phyloP scores from a whole-genome alignment of 2,329 filamentous ascomycete species.

The Phaeosphaeria sp. region DNA sequence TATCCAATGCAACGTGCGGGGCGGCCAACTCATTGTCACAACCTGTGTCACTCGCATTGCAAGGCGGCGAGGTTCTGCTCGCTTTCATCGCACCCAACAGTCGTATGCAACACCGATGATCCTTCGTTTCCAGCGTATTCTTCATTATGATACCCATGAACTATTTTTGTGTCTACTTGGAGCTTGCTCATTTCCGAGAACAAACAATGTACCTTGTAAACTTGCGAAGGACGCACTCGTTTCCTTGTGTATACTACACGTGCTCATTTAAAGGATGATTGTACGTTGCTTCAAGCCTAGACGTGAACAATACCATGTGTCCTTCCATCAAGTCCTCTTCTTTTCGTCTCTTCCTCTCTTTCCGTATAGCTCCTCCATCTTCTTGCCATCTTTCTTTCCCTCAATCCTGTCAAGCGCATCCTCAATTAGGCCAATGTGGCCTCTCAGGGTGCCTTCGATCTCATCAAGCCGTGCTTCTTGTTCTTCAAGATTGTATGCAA shows the following conservation, averaged over 20 bases:
- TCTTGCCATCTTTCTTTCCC: constrained; percentile 44
- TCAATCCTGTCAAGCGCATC: constrained; percentile 55
- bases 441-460: constrained; percentile 55
- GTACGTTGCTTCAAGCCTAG: too few species aligned
- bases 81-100: too few species aligned
- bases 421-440: constrained; percentile 57
- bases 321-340: constrained; percentile 1
- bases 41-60: background rate
- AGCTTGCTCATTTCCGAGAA: too few species aligned
- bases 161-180: too few species aligned
- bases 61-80: background rate
- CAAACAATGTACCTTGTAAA: too few species aligned
- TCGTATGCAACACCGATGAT: background rate
- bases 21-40: background rate
- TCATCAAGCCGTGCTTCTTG: constrained; percentile 57
- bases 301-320: too few species aligned
- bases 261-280: too few species aligned
- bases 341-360: constrained; percentile 27
- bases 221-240: too few species aligned
- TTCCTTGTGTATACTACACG: too few species aligned
- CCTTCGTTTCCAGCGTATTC: background rate
- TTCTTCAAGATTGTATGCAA: constrained; percentile 54
- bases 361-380: constrained; percentile 46
- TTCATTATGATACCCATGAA: background rate
- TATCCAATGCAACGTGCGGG: background rate